Evolutionary conservation across 2,329 filamentous ascomycete species (phyloP).

Genomic region (Ascochyta koolunga): DNA sequence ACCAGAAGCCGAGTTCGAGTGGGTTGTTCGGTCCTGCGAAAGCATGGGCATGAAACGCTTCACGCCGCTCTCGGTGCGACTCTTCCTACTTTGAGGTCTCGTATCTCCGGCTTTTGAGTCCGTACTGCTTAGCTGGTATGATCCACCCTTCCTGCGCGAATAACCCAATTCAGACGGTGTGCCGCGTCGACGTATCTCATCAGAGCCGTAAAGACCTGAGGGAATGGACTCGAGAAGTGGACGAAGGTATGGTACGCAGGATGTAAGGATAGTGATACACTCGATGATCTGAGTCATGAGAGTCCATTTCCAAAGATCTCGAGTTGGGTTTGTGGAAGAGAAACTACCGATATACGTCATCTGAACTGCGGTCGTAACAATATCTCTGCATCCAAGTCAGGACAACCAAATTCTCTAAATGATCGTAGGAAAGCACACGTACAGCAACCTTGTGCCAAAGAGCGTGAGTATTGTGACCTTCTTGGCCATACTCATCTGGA

Average conservation of each 20-base stretch:
- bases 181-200: constrained; percentile 40
- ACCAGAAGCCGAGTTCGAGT: constrained; percentile 43
- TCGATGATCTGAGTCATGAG: constrained; percentile 42
- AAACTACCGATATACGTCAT: constrained; percentile 39
- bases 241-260: constrained; percentile 44
- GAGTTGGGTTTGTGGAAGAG: constrained; percentile 34
- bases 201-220: constrained; percentile 42
- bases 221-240: constrained; percentile 43
- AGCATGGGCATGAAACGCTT: constrained; percentile 40
- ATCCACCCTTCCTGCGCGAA: constrained; percentile 33
- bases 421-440: not conserved
- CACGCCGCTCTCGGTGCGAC: constrained; percentile 27
- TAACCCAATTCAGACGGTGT: constrained; percentile 39
- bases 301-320: constrained; percentile 44
- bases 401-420: not conserved
- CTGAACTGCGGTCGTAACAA: constrained; percentile 42
- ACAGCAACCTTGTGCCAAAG: constrained; percentile 43
- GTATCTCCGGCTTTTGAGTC: constrained; percentile 14
- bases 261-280: constrained; percentile 45
- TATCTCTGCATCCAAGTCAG: constrained; percentile 29
- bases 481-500: constrained; percentile 45
- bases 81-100: constrained; percentile 23
- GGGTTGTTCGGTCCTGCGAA: constrained; percentile 33
- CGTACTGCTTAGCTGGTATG: constrained; percentile 39
- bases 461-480: constrained; percentile 44